A percentile compares a stretch with the other conserved stretches of the same genome.
These are phyloP conservation scores for Hirsutella thompsonii DNA, from an alignment of 2,329 filamentous ascomycete genomes.

Conservation along the genomic window DNA sequence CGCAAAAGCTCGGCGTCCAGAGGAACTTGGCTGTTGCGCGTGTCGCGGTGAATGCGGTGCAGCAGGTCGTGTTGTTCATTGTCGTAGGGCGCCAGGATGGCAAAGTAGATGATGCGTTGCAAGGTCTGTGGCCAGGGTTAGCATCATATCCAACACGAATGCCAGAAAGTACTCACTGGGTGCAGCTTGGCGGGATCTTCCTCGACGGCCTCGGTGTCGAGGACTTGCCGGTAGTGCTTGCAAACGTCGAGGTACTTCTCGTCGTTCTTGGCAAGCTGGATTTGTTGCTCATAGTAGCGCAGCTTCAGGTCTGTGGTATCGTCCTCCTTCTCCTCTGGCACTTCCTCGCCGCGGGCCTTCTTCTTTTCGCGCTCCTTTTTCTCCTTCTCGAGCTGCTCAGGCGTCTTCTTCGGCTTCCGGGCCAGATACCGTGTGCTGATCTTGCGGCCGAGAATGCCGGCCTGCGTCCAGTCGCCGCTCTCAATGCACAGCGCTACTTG, in stretches of 20 bases:
- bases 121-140: slow-evolving; percentile 48
- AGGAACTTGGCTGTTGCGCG: slow-evolving; percentile 64
- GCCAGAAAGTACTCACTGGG: slow-evolving; percentile 45
- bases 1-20: slow-evolving; percentile 79
- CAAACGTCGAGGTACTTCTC: slow-evolving; percentile 95
- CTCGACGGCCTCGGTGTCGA: slow-evolving; percentile 93
- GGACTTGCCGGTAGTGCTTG: slow-evolving; percentile 94
- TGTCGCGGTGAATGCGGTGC: slow-evolving; percentile 79
- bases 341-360: slow-evolving; percentile 66
- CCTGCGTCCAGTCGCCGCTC: slow-evolving; percentile 91
- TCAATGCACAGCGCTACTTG: slow-evolving; percentile 93
- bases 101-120: slow-evolving; percentile 93
- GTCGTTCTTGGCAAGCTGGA: slow-evolving; percentile 89
- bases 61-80: slow-evolving; percentile 97
- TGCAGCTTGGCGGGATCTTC: slow-evolving; percentile 76
- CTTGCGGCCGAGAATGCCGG: slow-evolving; percentile 85
- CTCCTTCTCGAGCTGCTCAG: slow-evolving; percentile 83
- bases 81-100: slow-evolving; percentile 91
- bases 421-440: slow-evolving; percentile 90
- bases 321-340: slow-evolving; percentile 64
- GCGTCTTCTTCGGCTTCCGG: slow-evolving; percentile 80
- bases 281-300: slow-evolving; percentile 94
- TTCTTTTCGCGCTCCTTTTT: slow-evolving; percentile 80
- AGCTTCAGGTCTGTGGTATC: slow-evolving; percentile 96
- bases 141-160: background rate